Evolutionary conservation across 192 early-diverging fungal genomes (phyloP).

Genomic region (Mortierella alpina): DNA sequence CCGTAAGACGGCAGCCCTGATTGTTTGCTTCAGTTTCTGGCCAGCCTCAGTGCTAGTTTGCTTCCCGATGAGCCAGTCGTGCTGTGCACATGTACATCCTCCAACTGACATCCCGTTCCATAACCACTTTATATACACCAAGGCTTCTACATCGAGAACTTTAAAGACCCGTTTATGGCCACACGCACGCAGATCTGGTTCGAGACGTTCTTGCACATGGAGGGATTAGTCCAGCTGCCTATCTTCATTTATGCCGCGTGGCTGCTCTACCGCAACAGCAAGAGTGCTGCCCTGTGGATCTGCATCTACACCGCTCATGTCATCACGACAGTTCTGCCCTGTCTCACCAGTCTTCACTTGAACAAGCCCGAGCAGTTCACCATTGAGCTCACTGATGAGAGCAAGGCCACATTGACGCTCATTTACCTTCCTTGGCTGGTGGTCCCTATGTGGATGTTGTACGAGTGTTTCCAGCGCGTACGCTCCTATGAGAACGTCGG

Average conservation of each 20-base stretch:
- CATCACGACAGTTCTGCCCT: constrained; percentile 72
- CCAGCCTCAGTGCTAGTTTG: no score
- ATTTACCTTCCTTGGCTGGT: constrained; percentile 78
- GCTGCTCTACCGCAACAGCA: constrained; percentile 64
- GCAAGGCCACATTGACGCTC: constrained; percentile 29
- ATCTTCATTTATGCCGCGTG: constrained; percentile 74
- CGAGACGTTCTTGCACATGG: constrained; percentile 68
- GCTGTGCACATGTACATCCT: background rate
- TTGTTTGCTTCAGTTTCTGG: background rate
- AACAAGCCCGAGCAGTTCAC: constrained; percentile 58
- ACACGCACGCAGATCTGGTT: constrained; percentile 68
- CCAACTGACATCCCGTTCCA: background rate
- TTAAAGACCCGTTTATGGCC: constrained; percentile 74
- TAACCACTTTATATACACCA: background rate
- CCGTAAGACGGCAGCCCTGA: constrained; percentile 2
- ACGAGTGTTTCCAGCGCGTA: constrained; percentile 52
- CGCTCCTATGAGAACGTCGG: constrained; percentile 20
- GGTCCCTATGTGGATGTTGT: constrained; percentile 69
- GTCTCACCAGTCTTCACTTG: constrained; percentile 64
- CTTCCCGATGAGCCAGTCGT: background rate
- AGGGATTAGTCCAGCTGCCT: constrained; percentile 73
- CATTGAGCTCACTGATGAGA: constrained; percentile 31
- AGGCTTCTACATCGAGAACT: constrained; percentile 59
- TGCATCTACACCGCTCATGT: constrained; percentile 80
- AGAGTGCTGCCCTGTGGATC: constrained; percentile 57